Evolutionary conservation across 805 yeast genomes (phyloP).

Genomic region (Saccharomycopsis sp.): DNA sequence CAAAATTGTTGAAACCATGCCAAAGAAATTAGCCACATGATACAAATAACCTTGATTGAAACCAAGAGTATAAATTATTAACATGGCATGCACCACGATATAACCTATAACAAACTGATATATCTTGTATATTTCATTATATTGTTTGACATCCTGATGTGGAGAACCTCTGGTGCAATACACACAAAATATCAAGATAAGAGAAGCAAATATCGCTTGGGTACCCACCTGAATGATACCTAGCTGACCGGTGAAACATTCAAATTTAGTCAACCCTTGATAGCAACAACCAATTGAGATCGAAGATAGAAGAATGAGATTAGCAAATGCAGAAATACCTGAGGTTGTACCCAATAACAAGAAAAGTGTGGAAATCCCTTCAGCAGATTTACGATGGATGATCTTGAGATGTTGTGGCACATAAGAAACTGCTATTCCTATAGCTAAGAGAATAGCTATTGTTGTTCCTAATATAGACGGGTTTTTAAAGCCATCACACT

Average conservation of each 20-base stretch:
- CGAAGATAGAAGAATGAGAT: conserved; percentile 54
- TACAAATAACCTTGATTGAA: conserved; percentile 23
- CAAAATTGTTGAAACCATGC: conserved; percentile 54
- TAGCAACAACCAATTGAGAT: conserved; percentile 59
- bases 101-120: conserved; percentile 37
- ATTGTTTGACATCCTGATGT: conserved; percentile 41
- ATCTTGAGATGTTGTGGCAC: conserved; percentile 69
- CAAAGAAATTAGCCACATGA: conserved; percentile 50
- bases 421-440: conserved; percentile 66
- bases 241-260: conserved; percentile 59
- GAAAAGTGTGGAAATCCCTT: conserved; percentile 72
- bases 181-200: conserved; percentile 51
- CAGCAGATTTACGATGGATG: conserved; percentile 51
- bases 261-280: conserved; percentile 36
- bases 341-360: conserved; percentile 64
- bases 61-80: conserved; percentile 29
- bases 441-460: conserved; percentile 46
- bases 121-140: conserved; percentile 33
- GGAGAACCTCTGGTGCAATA: conserved; percentile 38
- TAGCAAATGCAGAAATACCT: conserved; percentile 60
- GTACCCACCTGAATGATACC: conserved; percentile 60
- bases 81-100: conserved; percentile 28
- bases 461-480: conserved; percentile 45
- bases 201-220: conserved; percentile 53
- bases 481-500: conserved; percentile 38